Conservation (phyloP, 805 yeast genomes). For the Nakazawaea holstii region DNA sequence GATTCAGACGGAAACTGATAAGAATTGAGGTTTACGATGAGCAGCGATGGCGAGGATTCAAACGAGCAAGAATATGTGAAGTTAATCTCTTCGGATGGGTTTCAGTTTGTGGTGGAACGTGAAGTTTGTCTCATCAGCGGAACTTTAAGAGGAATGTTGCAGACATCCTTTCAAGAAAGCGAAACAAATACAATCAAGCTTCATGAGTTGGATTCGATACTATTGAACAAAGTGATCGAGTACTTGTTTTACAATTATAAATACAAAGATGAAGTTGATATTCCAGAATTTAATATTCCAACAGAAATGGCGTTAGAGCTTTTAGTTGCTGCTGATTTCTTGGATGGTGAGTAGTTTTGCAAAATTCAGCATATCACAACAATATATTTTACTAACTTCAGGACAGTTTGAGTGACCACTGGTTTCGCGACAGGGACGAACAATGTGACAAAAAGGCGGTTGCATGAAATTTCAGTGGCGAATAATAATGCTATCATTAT, state of each 20-base stretch:
- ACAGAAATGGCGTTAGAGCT: slow-evolving; percentile 91
- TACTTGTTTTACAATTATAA: slow-evolving; percentile 73
- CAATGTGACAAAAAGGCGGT: too few relatives aligned
- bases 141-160: slow-evolving; percentile 53
- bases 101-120: slow-evolving; percentile 51
- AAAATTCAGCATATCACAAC: not conserved
- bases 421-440: too few relatives aligned
- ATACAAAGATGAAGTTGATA: slow-evolving; percentile 56
- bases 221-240: slow-evolving; percentile 78
- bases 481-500: too few relatives aligned
- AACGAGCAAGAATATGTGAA: slow-evolving; percentile 40
- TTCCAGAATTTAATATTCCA: slow-evolving; percentile 87
- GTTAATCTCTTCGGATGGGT: slow-evolving; percentile 69
- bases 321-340: slow-evolving; percentile 87
- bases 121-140: slow-evolving; percentile 77
- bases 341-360: slow-evolving; percentile 40
- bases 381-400: not conserved
- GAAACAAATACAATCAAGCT: slow-evolving; percentile 48
- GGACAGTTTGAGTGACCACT: too few relatives aligned
- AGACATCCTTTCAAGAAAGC: slow-evolving; percentile 54
- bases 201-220: slow-evolving; percentile 62
- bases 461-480: too few relatives aligned
- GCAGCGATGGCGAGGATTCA: slow-evolving; percentile 16
- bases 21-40: not conserved
- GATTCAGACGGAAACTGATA: too few relatives aligned